A percentile compares a stretch with the other conserved stretches of the same genome.
phyloP scores from a whole-genome alignment of 2,329 filamentous ascomycete genomes.

The Hymenoscyphus albidus region DNA sequence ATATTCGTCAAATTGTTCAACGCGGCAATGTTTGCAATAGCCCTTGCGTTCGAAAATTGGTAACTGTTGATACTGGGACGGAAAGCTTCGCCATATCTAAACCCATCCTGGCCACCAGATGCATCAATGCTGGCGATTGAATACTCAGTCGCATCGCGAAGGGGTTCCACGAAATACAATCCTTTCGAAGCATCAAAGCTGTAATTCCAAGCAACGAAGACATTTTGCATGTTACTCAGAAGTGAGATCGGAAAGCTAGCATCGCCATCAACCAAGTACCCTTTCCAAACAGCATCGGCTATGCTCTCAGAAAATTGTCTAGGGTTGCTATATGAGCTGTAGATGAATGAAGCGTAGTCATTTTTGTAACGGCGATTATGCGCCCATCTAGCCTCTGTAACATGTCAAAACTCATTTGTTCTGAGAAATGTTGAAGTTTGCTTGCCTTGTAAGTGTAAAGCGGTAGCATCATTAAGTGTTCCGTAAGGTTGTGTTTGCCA shows the following conservation, averaged over 20 bases:
- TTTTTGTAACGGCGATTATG: background rate
- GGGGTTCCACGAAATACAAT: background rate
- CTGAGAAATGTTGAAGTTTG: background rate
- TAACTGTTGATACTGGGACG: background rate
- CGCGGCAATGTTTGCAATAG: background rate
- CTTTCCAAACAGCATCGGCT: background rate
- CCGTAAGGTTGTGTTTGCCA: conserved; percentile 2
- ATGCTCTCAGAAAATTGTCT: background rate
- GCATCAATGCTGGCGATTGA: background rate
- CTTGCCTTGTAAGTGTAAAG: background rate
- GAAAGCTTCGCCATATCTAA: background rate
- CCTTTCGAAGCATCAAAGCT: conserved; percentile 1
- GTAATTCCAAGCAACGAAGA: background rate
- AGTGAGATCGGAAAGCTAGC: background rate
- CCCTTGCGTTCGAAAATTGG: background rate
- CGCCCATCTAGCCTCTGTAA: background rate
- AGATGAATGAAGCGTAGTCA: background rate
- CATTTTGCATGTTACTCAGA: background rate
- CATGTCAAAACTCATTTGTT: background rate
- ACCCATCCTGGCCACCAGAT: background rate
- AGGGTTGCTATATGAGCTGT: background rate
- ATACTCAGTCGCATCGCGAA: background rate
- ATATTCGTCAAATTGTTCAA: background rate
- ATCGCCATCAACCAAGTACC: background rate
- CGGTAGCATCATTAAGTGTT: background rate